Conservation (phyloP, 768 basidiomycete genomes). For the Auriscalpium vulgare region DNA sequence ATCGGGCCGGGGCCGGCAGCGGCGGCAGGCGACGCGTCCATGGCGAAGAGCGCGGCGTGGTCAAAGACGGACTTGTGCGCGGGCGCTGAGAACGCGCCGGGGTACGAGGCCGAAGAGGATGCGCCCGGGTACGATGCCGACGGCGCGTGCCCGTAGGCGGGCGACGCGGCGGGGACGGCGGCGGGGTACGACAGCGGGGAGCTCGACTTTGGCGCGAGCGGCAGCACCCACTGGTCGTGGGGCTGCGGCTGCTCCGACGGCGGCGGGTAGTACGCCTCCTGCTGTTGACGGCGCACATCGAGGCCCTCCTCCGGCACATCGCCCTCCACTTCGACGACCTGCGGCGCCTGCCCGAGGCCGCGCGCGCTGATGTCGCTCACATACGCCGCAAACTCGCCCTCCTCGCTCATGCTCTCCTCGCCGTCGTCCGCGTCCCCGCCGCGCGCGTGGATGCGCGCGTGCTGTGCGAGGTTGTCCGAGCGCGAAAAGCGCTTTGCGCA, state of each 20-base stretch:
- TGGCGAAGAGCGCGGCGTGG: slow-evolving; percentile 44
- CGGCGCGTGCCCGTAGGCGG: slow-evolving; percentile 19
- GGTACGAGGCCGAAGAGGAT: slow-evolving; percentile 24
- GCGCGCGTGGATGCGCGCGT: slow-evolving; percentile 70
- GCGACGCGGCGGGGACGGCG: slow-evolving; percentile 15
- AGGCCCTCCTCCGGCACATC: slow-evolving; percentile 13
- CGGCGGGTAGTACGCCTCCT: background rate
- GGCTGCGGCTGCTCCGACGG: background rate
- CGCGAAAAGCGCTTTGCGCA: slow-evolving; percentile 83
- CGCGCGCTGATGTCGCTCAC: slow-evolving; percentile 2
- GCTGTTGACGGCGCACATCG: background rate
- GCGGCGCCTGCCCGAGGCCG: slow-evolving; percentile 14
- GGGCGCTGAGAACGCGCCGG: slow-evolving; percentile 53
- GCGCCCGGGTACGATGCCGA: slow-evolving; percentile 8
- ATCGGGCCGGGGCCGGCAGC: slow-evolving; percentile 45
- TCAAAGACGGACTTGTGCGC: slow-evolving; percentile 65
- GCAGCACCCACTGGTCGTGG: background rate
- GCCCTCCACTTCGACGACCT: slow-evolving; percentile 20
- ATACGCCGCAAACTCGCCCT: slow-evolving; percentile 10
- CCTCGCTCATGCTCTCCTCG: slow-evolving; percentile 27
- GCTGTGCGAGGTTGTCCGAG: slow-evolving; percentile 85
- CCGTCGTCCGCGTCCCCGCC: slow-evolving; percentile 23
- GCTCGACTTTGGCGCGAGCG: slow-evolving; percentile 14
- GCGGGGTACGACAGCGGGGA: slow-evolving; percentile 22
- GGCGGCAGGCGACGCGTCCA: slow-evolving; percentile 22